Evolutionary conservation across 2,329 filamentous ascomycete species (phyloP).

Genomic region (Bipolaris bicolor): DNA sequence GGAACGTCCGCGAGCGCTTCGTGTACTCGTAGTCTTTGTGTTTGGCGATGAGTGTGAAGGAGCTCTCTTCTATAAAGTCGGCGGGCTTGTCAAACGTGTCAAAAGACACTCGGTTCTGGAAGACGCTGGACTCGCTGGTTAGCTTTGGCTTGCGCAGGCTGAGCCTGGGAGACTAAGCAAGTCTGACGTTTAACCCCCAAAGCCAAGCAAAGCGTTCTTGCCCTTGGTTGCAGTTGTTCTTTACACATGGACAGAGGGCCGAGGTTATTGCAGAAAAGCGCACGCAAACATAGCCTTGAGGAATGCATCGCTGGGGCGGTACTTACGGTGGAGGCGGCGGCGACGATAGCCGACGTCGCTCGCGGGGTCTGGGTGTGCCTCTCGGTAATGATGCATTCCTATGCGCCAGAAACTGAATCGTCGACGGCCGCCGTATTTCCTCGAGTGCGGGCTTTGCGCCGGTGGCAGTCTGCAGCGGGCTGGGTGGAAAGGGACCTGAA

Average conservation of each 20-base stretch:
- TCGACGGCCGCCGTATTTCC: slow-evolving; percentile 42
- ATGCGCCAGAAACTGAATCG: slow-evolving; percentile 47
- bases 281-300: neutral
- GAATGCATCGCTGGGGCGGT: slow-evolving; percentile 1
- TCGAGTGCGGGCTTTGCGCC: slow-evolving; percentile 31
- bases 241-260: neutral
- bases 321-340: slow-evolving; percentile 53
- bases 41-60: slow-evolving; percentile 82
- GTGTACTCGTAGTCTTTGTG: slow-evolving; percentile 85
- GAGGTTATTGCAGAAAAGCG: neutral
- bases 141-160: slow-evolving; percentile 8
- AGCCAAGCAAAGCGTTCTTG: neutral
- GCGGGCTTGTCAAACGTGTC: slow-evolving; percentile 74
- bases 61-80: slow-evolving; percentile 63
- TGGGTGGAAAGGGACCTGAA: slow-evolving; percentile 26
- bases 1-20: slow-evolving; percentile 82
- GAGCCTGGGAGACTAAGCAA: neutral
- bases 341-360: slow-evolving; percentile 47
- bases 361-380: slow-evolving; percentile 43
- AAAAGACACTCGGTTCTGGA: slow-evolving; percentile 73
- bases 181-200: neutral
- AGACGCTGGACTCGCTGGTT: slow-evolving; percentile 56
- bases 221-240: neutral
- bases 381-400: slow-evolving; percentile 38
- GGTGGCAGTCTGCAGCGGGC: slow-evolving; percentile 35